phyloP scores from a whole-genome alignment of 106 monocot genomes.

The Dendrobium officinale region DNA sequence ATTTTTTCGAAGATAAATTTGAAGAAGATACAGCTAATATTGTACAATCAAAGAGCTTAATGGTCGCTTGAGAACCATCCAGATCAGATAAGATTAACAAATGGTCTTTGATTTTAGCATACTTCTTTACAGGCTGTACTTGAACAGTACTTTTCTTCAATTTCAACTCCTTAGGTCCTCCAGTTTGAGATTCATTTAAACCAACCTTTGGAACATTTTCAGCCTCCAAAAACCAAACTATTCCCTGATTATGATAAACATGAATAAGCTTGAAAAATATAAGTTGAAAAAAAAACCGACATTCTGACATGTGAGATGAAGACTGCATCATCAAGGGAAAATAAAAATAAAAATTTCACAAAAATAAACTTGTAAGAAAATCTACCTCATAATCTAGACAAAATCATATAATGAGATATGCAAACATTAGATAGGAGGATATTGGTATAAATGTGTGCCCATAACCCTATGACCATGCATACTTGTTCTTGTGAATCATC shows the following conservation, averaged over 20 bases:
- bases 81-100: conserved; percentile 44
- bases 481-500: neutral
- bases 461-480: neutral
- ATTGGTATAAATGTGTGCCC: neutral
- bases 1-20: conserved; percentile 61
- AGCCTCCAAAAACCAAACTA: conserved; percentile 74
- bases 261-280: neutral
- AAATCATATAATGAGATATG: neutral
- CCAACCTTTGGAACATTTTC: conserved; percentile 46
- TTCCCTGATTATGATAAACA: conserved; percentile 42
- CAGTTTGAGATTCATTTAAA: conserved; percentile 34
- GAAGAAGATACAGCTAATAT: conserved; percentile 75
- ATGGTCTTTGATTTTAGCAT: conserved; percentile 63
- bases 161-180: conserved; percentile 44
- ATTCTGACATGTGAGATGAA: neutral
- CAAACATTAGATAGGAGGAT: neutral
- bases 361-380: neutral
- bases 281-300: neutral
- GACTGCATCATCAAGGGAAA: neutral
- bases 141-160: conserved; percentile 54
- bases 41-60: conserved; percentile 50
- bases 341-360: neutral
- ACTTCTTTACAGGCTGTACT: conserved; percentile 76
- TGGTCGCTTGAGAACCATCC: conserved; percentile 44
- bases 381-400: neutral